A percentile compares a stretch with the other conserved stretches of the same genome.
These are phyloP conservation scores for Pyrenophora seminiperda DNA, from an alignment of 2,329 filamentous ascomycete genomes.

Conservation along the genomic window DNA sequence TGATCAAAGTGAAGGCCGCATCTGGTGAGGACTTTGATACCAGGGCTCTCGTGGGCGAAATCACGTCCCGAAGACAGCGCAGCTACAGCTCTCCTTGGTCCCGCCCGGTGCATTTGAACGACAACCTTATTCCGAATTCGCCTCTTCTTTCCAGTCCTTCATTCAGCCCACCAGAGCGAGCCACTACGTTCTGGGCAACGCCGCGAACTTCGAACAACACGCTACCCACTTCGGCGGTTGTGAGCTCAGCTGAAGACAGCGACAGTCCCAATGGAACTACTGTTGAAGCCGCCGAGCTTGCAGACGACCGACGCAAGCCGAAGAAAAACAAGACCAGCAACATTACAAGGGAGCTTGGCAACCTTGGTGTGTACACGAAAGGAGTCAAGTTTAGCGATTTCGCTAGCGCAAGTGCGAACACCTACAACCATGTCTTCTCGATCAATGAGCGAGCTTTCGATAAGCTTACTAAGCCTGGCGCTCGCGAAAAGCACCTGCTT, in stretches of 20 bases:
- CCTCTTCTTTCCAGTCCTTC: constrained; percentile 59
- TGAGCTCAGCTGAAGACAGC: constrained; percentile 75
- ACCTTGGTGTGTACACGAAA: constrained; percentile 78
- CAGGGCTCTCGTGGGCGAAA: constrained; percentile 44
- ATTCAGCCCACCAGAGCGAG: constrained; percentile 57
- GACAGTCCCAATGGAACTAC: constrained; percentile 66
- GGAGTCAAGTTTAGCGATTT: constrained; percentile 86
- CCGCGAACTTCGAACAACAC: constrained; percentile 61
- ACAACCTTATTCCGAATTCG: constrained; percentile 55
- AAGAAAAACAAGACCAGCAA: constrained; percentile 73
- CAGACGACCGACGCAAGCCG: constrained; percentile 64
- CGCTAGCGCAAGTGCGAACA: constrained; percentile 75
- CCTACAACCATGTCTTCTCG: constrained; percentile 93
- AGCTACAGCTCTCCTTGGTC: constrained; percentile 81
- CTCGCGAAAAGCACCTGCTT: constrained; percentile 76
- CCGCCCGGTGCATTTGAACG: constrained; percentile 66
- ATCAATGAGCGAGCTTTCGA: constrained; percentile 90
- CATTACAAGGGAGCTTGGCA: constrained; percentile 80
- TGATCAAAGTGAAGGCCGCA: constrained; percentile 94
- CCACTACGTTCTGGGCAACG: constrained; percentile 54
- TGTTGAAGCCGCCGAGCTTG: constrained; percentile 56
- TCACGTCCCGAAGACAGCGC: constrained; percentile 52
- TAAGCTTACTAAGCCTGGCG: constrained; percentile 74
- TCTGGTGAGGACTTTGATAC: constrained; percentile 53
- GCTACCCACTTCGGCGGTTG: constrained; percentile 58